Conservation (phyloP, 1,284 basidiomycete genomes). For the Phellopilus nigrolimitatus region DNA sequence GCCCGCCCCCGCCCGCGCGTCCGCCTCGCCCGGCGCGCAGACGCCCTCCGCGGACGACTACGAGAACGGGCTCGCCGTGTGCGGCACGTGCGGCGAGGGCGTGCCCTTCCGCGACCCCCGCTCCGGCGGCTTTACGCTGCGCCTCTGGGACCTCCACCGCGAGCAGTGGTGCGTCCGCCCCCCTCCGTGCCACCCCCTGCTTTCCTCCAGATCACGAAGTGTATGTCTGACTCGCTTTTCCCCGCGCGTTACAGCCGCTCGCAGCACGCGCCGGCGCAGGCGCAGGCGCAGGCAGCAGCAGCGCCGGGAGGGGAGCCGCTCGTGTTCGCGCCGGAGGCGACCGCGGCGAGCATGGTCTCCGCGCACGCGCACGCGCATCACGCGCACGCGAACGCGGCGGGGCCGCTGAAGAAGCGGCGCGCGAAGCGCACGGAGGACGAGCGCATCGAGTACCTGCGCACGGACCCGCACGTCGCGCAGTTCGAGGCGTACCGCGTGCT, state of each 20-base stretch:
- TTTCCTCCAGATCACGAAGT: background rate
- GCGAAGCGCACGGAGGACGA: slow-evolving; percentile 76
- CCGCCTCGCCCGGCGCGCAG: background rate
- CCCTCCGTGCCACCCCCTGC: background rate
- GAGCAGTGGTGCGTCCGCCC: slow-evolving; percentile 45
- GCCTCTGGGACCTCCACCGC: slow-evolving; percentile 66
- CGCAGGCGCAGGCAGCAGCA: no score
- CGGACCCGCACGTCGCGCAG: slow-evolving; percentile 70
- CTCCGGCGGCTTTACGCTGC: slow-evolving; percentile 56
- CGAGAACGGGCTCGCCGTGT: slow-evolving; percentile 51
- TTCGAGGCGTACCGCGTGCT: slow-evolving; percentile 76
- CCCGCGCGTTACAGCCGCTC: slow-evolving; percentile 8
- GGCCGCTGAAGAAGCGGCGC: slow-evolving; percentile 57
- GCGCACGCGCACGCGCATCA: no score
- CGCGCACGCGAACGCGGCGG: no score
- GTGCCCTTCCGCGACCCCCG: slow-evolving; percentile 61
- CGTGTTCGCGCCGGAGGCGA: slow-evolving; percentile 39
- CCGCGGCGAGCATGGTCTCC: slow-evolving; percentile 36
- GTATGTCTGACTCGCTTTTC: background rate
- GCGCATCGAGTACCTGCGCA: slow-evolving; percentile 65
- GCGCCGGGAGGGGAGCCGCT: slow-evolving; percentile 31
- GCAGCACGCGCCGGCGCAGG: no score
- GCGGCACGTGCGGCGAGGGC: slow-evolving; percentile 52
- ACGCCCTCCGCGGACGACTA: background rate
- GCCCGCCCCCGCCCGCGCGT: background rate